Evolutionary conservation across 2,329 filamentous ascomycete genomes (phyloP), one percentile per base, ranked within the genome.

Genomic region (Botrytis elliptica): DNA sequence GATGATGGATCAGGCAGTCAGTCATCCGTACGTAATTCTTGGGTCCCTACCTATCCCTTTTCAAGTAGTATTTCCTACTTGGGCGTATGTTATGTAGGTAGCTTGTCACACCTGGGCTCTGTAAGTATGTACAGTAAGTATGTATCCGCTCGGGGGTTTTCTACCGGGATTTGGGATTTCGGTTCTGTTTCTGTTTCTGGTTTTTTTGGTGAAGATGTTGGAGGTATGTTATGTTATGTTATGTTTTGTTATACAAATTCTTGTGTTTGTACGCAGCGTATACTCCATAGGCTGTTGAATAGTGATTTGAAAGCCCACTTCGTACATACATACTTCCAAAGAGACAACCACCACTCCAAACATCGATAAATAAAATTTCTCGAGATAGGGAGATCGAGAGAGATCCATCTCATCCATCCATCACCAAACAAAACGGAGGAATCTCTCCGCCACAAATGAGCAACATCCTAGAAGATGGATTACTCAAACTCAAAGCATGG

Each of bases 61-160:
- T 40, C 10, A 1, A 38, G 59, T 62, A 62, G 25, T 20, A n/a
- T 52, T 52, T 52, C 49, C 49, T 52, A 52, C 25, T 52, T 14
- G 2, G 49, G 49, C 2, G 7, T 4, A 7, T n/a, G 2, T 16
- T 4, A n/a, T n/a, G 49, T 6, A 3, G 25, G 25, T n/a, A 3
- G 25, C 12, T n/a, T n/a, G 49, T 52, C 49, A 52, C 25, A n/a
- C 33, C 33, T 33, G 33, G 33, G 33, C 33, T 33, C 49, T n/a
- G 49, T 14, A n/a, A n/a, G 49, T n/a, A 25, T 3, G 22, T 64
- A 44, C 18, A 29, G 49, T 14, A n/a, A n/a, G 49, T n/a, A 25
- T 3, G 22, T 64, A 44, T 9, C 62, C 62, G 62, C 62, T 64
- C 62, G 62, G 62, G n/a, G 38, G 62, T 20, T 64, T 64, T 42